Percentiles rank a stretch among this genome's conserved stretches.
These are phyloP conservation scores for Parathielavia hyrcaniae DNA, from an alignment of 495 filamentous ascomycete species.

Conservation along the genomic window DNA sequence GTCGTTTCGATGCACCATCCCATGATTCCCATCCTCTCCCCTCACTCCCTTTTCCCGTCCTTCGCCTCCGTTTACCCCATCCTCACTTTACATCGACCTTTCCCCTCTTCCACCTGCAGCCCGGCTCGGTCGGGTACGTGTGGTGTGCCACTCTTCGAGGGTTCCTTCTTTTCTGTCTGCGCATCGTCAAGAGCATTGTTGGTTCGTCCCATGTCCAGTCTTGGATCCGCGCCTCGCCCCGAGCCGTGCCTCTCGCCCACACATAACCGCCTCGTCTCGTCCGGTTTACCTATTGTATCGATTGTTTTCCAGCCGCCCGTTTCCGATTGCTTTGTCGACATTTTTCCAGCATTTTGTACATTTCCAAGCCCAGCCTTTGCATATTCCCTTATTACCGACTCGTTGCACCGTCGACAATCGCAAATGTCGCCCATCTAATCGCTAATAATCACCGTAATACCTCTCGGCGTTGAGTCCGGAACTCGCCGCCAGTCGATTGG, in stretches of 20 bases:
- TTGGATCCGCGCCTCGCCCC: slow-evolving; percentile 2
- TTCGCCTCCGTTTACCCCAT: neutral
- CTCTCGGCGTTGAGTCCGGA: slow-evolving; percentile 33
- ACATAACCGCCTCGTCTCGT: slow-evolving; percentile 5
- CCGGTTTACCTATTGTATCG: neutral
- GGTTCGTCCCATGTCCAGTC: neutral
- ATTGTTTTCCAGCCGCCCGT: slow-evolving; percentile 1
- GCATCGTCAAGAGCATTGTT: neutral
- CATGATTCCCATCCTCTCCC: neutral
- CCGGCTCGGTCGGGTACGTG: neutral
- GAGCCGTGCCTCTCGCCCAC: neutral
- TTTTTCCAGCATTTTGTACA: slow-evolving; percentile 1
- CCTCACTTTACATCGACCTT: slow-evolving; percentile 1
- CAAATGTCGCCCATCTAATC: slow-evolving; percentile 37
- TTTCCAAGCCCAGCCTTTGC: neutral
- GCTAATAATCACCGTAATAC: slow-evolving; percentile 36
- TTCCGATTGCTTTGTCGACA: slow-evolving; percentile 5
- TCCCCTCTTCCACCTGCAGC: slow-evolving; percentile 7
- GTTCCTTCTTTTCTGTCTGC: neutral
- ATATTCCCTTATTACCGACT: neutral
- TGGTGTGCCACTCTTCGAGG: slow-evolving; percentile 12
- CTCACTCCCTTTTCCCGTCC: slow-evolving; percentile 11
- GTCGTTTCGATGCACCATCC: slow-evolving; percentile 3
- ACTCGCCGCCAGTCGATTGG: slow-evolving; percentile 26
- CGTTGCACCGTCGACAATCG: neutral